A percentile compares a stretch with the other conserved stretches of the same genome.
Conservation (phyloP, 2,329 filamentous ascomycete species). For the Pseudocercospora fijiensis region DNA sequence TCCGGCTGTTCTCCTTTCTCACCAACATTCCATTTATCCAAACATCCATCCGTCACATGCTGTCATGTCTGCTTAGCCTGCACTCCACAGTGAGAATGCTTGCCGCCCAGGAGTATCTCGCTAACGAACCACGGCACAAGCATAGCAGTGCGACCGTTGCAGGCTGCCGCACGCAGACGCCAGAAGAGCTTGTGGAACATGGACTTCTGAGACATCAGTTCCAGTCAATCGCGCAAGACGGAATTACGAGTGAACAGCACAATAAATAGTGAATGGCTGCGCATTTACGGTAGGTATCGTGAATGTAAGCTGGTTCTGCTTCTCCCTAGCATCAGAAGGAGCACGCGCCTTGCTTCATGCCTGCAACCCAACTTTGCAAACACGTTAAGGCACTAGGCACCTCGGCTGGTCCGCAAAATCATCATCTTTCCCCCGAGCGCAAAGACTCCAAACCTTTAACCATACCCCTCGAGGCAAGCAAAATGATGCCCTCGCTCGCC, state of each 20-base stretch:
- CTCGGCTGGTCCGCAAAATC: not conserved
- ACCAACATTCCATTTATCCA: not conserved
- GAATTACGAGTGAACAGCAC: not conserved
- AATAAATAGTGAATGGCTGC: not conserved
- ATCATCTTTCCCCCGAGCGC: not conserved
- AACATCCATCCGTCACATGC: not conserved
- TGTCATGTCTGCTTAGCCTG: not conserved
- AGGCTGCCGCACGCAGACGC: not conserved
- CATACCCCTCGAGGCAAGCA: not conserved
- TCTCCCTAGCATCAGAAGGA: not conserved
- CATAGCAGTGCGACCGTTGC: not conserved
- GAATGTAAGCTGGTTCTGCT: not conserved
- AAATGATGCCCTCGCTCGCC: not conserved
- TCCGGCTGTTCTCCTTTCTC: not conserved
- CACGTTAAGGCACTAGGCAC: not conserved
- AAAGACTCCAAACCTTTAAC: not conserved
- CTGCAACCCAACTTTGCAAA: not conserved
- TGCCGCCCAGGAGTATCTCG: not conserved
- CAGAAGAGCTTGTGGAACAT: constrained; percentile 3
- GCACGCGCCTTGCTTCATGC: not conserved
- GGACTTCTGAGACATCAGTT: not conserved
- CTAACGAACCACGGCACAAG: not conserved
- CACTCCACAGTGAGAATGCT: not conserved
- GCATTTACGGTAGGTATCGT: not conserved
- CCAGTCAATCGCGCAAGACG: not conserved